phyloP scores from a whole-genome alignment of 495 filamentous ascomycete species.

The Podospora anserina region DNA sequence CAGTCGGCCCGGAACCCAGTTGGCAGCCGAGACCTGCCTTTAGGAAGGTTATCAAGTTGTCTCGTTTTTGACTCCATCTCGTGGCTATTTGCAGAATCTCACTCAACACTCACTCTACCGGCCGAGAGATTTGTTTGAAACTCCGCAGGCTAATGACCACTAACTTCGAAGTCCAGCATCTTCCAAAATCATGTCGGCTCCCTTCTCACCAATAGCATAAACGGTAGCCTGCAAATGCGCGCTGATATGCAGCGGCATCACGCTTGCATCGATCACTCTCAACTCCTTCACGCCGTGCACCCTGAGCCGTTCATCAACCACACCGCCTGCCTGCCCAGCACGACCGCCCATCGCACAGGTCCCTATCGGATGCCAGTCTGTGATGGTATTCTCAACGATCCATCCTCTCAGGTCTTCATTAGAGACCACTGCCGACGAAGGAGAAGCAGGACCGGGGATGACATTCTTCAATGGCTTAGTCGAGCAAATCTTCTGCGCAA shows the following conservation, averaged over 20 bases:
- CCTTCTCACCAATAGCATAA: constrained; percentile 57
- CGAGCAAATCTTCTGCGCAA: constrained; percentile 43
- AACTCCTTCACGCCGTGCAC: constrained; percentile 52
- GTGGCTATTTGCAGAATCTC: neutral
- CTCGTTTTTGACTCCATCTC: neutral
- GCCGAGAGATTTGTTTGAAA: neutral
- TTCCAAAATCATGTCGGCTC: constrained; percentile 44
- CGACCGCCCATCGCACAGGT: constrained; percentile 53
- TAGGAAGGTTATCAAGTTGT: neutral
- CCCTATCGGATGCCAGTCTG: constrained; percentile 50
- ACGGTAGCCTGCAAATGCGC: constrained; percentile 50
- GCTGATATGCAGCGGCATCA: constrained; percentile 50
- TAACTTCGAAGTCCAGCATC: constrained; percentile 14
- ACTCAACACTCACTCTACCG: neutral
- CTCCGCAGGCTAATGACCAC: neutral
- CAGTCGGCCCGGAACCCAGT: neutral
- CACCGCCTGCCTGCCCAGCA: constrained; percentile 34
- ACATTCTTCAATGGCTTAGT: constrained; percentile 43
- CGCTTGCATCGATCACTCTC: constrained; percentile 52
- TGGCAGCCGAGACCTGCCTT: neutral
- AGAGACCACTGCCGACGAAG: constrained; percentile 32
- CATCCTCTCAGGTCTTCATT: constrained; percentile 40
- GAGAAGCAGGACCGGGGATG: constrained; percentile 35
- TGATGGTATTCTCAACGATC: constrained; percentile 39
- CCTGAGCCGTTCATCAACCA: constrained; percentile 48